Conservation (phyloP, 306 rosid genomes). For the Cucurbita maxima region DNA sequence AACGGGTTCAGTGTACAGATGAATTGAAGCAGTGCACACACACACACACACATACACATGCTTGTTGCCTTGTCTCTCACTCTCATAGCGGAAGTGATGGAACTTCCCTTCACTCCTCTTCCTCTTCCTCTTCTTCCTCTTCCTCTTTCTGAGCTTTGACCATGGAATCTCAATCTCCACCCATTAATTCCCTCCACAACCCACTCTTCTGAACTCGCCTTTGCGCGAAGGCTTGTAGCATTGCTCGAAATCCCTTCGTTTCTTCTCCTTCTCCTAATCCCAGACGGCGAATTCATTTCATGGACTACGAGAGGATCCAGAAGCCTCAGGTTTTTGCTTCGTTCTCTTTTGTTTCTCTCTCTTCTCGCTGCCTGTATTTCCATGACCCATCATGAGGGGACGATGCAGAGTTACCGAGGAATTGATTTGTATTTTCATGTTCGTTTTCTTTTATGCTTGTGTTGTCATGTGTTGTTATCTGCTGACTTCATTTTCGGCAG, state of each 20-base stretch:
- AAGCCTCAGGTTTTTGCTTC: constrained; percentile 58
- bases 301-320: constrained; percentile 95
- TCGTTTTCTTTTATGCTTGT: neutral
- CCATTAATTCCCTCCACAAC: neutral
- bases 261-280: neutral
- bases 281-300: neutral
- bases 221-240: neutral
- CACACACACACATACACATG: neutral
- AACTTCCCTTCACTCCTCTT: neutral
- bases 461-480: neutral
- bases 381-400: neutral
- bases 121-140: neutral
- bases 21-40: neutral
- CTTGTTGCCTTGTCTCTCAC: neutral
- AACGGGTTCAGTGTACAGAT: neutral
- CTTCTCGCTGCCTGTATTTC: too few species aligned
- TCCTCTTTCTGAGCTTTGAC: neutral
- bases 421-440: neutral
- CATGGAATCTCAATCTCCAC: neutral
- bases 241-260: neutral
- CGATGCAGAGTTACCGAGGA: neutral
- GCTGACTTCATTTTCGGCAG: constrained; percentile 17
- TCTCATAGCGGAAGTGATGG: neutral
- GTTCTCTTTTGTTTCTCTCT: neutral
- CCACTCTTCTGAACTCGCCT: neutral